phyloP scores from a whole-genome alignment of 164 flowering plant species.

The Berberis vulgaris region DNA sequence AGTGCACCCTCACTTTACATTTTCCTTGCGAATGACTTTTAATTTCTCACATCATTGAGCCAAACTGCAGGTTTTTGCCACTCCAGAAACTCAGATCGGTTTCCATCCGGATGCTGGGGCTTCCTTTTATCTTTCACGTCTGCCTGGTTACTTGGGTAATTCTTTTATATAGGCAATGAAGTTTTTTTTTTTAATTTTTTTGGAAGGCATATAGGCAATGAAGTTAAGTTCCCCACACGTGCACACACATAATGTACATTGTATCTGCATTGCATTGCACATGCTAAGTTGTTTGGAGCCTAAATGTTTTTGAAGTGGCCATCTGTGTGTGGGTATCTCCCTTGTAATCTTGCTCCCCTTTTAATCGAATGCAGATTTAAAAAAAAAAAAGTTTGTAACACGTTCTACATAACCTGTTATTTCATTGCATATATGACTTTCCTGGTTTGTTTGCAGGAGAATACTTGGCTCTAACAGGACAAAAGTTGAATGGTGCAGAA shows the following conservation, averaged over 20 bases:
- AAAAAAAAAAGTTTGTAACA: background rate
- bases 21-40: too few relatives aligned
- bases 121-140: conserved; percentile 77
- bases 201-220: too few relatives aligned
- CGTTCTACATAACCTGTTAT: background rate
- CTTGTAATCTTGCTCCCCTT: too few relatives aligned
- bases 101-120: conserved; percentile 99
- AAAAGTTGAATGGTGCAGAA: conserved; percentile 84
- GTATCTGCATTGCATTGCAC: too few relatives aligned
- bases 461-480: conserved; percentile 89
- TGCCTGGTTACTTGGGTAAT: conserved; percentile 84
- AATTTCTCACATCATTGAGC: conserved; percentile 3
- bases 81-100: conserved; percentile 81
- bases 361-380: background rate
- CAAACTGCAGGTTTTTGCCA: conserved; percentile 52
- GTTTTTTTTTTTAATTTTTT: too few relatives aligned
- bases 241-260: too few relatives aligned
- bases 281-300: too few relatives aligned
- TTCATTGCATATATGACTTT: background rate
- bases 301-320: too few relatives aligned
- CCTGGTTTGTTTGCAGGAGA: conserved; percentile 49
- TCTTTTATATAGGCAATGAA: background rate
- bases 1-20: too few relatives aligned
- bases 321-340: too few relatives aligned
- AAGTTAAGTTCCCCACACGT: too few relatives aligned